A percentile compares a stretch with the other conserved stretches of the same genome.
Conservation (phyloP, 768 basidiomycete genomes). For the Rossbeevera mucosa region DNA sequence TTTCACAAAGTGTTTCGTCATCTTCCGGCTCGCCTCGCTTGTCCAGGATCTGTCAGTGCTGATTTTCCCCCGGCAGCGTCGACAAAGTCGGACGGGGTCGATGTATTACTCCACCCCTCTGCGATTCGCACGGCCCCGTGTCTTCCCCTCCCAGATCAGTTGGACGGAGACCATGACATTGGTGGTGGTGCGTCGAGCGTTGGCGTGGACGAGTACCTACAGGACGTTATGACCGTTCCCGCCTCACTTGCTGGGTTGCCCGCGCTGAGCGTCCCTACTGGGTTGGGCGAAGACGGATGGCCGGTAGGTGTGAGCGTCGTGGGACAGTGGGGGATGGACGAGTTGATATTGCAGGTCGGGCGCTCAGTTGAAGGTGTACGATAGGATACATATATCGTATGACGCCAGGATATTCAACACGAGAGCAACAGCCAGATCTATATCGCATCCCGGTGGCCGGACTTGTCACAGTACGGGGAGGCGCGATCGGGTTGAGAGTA, state of each 20-base stretch:
- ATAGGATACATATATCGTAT: constrained; percentile 4
- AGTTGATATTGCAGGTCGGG: constrained; percentile 53
- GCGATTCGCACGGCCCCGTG: constrained; percentile 81
- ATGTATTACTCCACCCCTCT: constrained; percentile 83
- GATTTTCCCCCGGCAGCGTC: background rate
- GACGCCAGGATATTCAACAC: no score
- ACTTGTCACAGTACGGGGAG: no score
- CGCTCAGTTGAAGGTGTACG: constrained; percentile 35
- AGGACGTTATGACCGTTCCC: constrained; percentile 89
- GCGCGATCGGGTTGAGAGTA: no score
- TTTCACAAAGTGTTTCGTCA: constrained; percentile 66
- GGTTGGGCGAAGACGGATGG: constrained; percentile 56
- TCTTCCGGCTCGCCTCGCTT: constrained; percentile 45
- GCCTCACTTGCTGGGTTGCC: constrained; percentile 89
- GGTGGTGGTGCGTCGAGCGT: constrained; percentile 9
- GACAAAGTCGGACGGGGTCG: constrained; percentile 48
- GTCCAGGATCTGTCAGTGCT: background rate
- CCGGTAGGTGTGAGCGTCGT: constrained; percentile 80
- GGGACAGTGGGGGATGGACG: constrained; percentile 83
- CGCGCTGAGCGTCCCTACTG: constrained; percentile 67
- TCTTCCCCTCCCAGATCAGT: constrained; percentile 31
- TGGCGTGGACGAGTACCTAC: constrained; percentile 62
- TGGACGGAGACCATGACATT: background rate
- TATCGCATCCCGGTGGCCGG: no score
- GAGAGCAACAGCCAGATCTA: no score